Conservation (phyloP, 1,284 basidiomycete species). For the Fistulinella cinereoalba region DNA sequence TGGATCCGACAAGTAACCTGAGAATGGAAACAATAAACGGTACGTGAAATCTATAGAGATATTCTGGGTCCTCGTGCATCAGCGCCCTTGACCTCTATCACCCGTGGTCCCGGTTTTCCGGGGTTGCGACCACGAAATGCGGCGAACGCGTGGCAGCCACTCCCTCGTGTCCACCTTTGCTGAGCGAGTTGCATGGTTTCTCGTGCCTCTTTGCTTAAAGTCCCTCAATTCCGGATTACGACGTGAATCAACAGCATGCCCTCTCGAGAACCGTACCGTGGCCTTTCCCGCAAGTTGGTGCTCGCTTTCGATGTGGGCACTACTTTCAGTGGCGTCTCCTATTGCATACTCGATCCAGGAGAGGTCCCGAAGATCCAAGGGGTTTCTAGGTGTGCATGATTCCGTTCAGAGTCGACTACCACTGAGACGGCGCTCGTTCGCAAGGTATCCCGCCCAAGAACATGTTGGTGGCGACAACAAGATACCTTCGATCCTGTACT, state of each 20-base stretch:
- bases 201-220: neutral
- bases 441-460: conserved; percentile 43
- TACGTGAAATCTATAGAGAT: too few relatives aligned
- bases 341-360: conserved; percentile 45
- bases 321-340: conserved; percentile 49
- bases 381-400: conserved; percentile 37
- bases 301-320: conserved; percentile 24
- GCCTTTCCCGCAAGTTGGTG: conserved; percentile 39
- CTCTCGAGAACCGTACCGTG: conserved; percentile 28
- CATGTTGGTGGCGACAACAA: conserved; percentile 44
- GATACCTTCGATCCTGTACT: conserved; percentile 57
- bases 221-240: too few relatives aligned
- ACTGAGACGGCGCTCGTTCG: conserved; percentile 1
- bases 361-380: conserved; percentile 43
- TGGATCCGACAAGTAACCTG: too few relatives aligned
- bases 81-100: neutral
- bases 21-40: too few relatives aligned
- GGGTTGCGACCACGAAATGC: neutral
- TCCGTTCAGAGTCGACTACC: neutral
- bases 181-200: neutral
- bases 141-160: neutral
- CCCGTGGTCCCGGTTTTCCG: conserved; percentile 2
- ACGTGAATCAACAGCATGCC: conserved; percentile 20
- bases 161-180: neutral
- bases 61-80: conserved; percentile 2